Conservation (phyloP, 805 yeast species). For the Spathaspora gorwiae region DNA sequence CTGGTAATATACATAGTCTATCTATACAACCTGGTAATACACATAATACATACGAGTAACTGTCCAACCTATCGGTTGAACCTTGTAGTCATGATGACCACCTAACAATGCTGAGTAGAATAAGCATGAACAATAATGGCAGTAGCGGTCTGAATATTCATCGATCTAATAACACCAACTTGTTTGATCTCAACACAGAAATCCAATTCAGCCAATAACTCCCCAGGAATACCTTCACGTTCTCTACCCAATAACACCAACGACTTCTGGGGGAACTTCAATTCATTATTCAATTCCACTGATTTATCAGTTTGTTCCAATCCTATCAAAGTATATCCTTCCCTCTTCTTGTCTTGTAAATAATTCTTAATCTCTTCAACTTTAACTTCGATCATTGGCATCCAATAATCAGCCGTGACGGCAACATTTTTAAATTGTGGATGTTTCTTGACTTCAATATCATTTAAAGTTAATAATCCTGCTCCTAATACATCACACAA, state of each 20-base stretch:
- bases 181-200: conserved; percentile 88
- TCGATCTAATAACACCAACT: conserved; percentile 85
- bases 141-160: conserved; percentile 96
- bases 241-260: conserved; percentile 80
- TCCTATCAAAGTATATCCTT: conserved; percentile 86
- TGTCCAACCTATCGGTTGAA: no score
- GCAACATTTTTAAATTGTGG: conserved; percentile 82
- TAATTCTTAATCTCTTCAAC: conserved; percentile 50
- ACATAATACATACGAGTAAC: no score
- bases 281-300: conserved; percentile 56
- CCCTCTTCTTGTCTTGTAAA: conserved; percentile 55
- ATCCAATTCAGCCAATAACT: conserved; percentile 74
- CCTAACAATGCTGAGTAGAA: conserved; percentile 58
- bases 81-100: neutral
- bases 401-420: conserved; percentile 92
- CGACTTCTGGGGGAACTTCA: conserved; percentile 75
- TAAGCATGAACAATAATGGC: conserved; percentile 93
- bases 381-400: conserved; percentile 83
- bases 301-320: conserved; percentile 91
- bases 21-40: no score
- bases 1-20: no score
- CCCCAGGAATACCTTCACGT: conserved; percentile 88
- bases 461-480: conserved; percentile 73
- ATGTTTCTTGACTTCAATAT: conserved; percentile 55
- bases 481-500: conserved; percentile 91